Evolutionary conservation across 345 rosid species (phyloP), one percentile per base, ranked within the genome.

Genomic region (Moricandia arvensis): DNA sequence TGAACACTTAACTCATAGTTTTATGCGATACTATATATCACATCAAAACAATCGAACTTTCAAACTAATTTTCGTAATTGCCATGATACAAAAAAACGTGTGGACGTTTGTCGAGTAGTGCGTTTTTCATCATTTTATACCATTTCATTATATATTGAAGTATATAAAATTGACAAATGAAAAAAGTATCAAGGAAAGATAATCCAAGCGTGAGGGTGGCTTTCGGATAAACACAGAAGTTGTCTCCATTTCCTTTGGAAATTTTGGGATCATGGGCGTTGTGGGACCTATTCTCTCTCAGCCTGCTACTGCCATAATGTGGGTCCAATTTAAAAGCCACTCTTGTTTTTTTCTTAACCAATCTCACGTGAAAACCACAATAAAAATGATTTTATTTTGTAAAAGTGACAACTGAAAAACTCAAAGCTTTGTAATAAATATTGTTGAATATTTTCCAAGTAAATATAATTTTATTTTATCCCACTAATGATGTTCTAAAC

Each of bases 211-310:
- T 78, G 77, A 72, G 68, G 68, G 69, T 49, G 64, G 59, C 81
- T 78, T 78, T 78, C 69, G 81, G 81, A 72, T 59, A 61, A 72
- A 78, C 49, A 78, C 74, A 78, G 77, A 73, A 61, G 8, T n/a
- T 66, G 81, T 78, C 81, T 78, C 81, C 81, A 73, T 78, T 73
- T 78, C 60, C 45, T 72, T 73, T 73, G 81, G 81, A 73, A 79
- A 79, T 61, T 61, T 79, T 79, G 81, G 81, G 78, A 79, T 79
- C 81, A 79, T 79, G 74, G 74, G 74, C 81, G 5, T 1, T 24
- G 78, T 61, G 60, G 81, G 81, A 67, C 81, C 81, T 30, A 37
- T 8, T 0, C 45, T 76, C 70, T 51, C 27, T 62, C 18, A 57
- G 80, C 80, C 81, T 78, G 66, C 78, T 31, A 38, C 66, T 78